Evolutionary conservation across 768 basidiomycete genomes (phyloP).

Genomic region (Mrakia frigida): DNA sequence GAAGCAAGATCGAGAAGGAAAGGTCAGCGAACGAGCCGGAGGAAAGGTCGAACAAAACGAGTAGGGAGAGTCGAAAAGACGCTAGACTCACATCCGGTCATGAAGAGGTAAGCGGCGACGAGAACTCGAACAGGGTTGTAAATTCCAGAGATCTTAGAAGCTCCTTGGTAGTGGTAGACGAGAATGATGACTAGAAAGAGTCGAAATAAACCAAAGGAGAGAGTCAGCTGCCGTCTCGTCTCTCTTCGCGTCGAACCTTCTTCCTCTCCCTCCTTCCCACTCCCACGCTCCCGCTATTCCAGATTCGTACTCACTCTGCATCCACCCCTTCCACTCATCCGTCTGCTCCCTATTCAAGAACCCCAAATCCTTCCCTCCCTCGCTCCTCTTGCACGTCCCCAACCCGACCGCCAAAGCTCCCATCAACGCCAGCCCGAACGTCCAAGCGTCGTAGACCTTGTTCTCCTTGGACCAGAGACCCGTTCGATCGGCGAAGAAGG

Average conservation of each 20-base stretch:
- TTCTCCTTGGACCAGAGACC: slow-evolving; percentile 83
- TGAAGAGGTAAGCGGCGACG: slow-evolving; percentile 83
- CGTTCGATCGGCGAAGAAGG: slow-evolving; percentile 78
- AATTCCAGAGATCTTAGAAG: slow-evolving; percentile 85
- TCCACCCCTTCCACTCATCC: slow-evolving; percentile 98
- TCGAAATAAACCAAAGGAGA: neutral
- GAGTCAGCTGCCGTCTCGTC: neutral
- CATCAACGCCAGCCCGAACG: slow-evolving; percentile 58
- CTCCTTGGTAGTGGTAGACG: slow-evolving; percentile 86
- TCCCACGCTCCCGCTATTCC: slow-evolving; percentile 35
- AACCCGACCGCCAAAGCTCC: slow-evolving; percentile 57
- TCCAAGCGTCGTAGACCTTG: slow-evolving; percentile 69
- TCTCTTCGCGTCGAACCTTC: slow-evolving; percentile 20
- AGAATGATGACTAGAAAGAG: slow-evolving; percentile 64
- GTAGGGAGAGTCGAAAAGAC: slow-evolving; percentile 47
- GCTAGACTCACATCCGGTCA: slow-evolving; percentile 84
- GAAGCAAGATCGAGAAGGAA: neutral
- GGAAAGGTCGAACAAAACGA: slow-evolving; percentile 7
- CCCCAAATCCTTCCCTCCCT: slow-evolving; percentile 73
- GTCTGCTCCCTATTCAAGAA: slow-evolving; percentile 89
- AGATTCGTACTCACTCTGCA: slow-evolving; percentile 64
- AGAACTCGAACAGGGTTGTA: slow-evolving; percentile 86
- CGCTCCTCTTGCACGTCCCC: slow-evolving; percentile 53
- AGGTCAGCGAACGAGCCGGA: neutral
- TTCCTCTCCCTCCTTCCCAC: neutral